Base-by-base conservation (phyloP, 768 basidiomycete genomes). In the Thelephora ganbajun region DNA sequence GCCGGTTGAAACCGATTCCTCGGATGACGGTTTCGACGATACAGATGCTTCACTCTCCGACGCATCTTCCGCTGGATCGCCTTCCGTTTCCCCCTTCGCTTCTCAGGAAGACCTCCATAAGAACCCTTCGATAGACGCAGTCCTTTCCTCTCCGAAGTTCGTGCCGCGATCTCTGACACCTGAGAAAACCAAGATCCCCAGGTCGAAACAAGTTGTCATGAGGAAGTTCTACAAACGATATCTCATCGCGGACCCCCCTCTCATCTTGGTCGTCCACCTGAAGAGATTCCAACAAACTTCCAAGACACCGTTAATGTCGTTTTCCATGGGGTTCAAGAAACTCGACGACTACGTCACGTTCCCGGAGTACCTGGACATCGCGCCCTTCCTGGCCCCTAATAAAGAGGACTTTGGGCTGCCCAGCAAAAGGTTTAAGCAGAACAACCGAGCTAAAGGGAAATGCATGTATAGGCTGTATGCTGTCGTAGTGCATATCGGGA, bases 171-270 rank as follows among this genome's bases (percentile, higher is more conserved):
- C 35, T 4, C 26, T 30, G 26, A 9, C 26, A 30, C 39, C 39
- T 14, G 16, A 16, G 18, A 5, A 16, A 34, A 5, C 46, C 16
- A 56, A 57, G 51, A 49, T 70, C 2, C 66, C 69, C 13, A 66
- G 62, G 33, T 63, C 64, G 16, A 69, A 72, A 50, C 86, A 85
- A 33, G 80, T 79, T 44, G 70, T 94, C 43, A 72, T 85, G 65
- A 78, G 88, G 1, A 73, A 86, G 1, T 89, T 90, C 3, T 91
- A 89, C 67, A 98, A 98, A 64, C 85, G 93, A 11, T 98, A 96
- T 63, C 79, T 98, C 50, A 86, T 98, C 61, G 77, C 81, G 13
- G 72, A 71, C 0, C 80, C 85, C 1, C 93, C 93, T 0, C 88
- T 91, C 0, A 74, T 96, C 30, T 76, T 97, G 48, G 86, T 93